Evolutionary conservation across 306 rosid genomes (phyloP).

Genomic region (Clitoria ternatea): DNA sequence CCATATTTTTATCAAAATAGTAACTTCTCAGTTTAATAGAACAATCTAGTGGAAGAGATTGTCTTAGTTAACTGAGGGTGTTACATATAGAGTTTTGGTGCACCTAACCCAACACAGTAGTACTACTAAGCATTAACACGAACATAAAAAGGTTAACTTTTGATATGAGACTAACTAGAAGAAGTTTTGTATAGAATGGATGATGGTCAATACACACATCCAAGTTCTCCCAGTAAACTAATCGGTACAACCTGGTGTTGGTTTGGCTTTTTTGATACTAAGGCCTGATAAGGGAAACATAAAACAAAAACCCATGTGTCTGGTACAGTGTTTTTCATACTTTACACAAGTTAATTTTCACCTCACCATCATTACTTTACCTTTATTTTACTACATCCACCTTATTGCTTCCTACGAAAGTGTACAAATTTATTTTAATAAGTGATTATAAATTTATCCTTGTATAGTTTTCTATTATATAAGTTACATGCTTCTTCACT

Average conservation of each 20-base stretch:
- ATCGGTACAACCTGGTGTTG: constrained; percentile 42
- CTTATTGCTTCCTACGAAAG: too few species aligned
- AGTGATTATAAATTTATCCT: too few species aligned
- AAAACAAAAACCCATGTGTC: constrained; percentile 42
- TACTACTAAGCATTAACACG: neutral
- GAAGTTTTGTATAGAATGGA: neutral
- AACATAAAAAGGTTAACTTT: neutral
- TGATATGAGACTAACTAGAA: neutral
- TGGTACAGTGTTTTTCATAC: constrained; percentile 8
- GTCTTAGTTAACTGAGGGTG: too few species aligned
- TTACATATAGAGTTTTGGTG: neutral
- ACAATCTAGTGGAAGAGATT: too few species aligned
- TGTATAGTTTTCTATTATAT: too few species aligned
- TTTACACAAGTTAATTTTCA: constrained; percentile 33
- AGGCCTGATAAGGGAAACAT: constrained; percentile 27
- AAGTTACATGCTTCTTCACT: too few species aligned
- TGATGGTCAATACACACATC: neutral
- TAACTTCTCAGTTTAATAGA: too few species aligned
- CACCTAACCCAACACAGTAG: too few species aligned
- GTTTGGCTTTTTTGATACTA: constrained; percentile 44
- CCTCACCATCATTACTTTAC: neutral
- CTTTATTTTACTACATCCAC: too few species aligned
- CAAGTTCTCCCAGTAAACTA: constrained; percentile 29
- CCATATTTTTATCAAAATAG: too few species aligned
- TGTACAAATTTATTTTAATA: too few species aligned